phyloP scores from a whole-genome alignment of 306 rosid species.

The Dalbergia oliveri region DNA sequence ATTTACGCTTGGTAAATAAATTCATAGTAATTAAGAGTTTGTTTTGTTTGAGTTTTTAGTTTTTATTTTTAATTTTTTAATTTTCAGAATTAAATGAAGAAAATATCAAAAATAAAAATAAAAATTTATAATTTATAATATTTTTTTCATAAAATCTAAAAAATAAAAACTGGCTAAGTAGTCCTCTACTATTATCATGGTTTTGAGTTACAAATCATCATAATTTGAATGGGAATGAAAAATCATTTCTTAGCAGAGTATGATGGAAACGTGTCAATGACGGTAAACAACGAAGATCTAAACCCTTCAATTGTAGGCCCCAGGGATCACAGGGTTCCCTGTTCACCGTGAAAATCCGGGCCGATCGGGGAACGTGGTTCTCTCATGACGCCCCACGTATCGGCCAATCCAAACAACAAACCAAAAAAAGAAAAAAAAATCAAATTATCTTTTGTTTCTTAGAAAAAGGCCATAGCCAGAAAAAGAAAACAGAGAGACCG shows the following conservation, averaged over 20 bases:
- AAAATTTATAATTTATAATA: too few species aligned
- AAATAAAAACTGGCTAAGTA: too few species aligned
- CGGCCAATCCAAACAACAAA: not conserved
- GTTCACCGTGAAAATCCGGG: not conserved
- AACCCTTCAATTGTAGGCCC: slow-evolving; percentile 45
- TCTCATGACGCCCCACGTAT: slow-evolving; percentile 41
- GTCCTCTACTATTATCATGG: not conserved
- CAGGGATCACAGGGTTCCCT: slow-evolving; percentile 54
- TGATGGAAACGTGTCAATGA: too few species aligned
- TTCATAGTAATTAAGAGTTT: too few species aligned
- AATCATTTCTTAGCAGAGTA: not conserved
- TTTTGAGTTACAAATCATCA: not conserved
- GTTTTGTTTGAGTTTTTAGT: too few species aligned
- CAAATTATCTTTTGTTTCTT: too few species aligned
- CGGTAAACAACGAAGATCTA: slow-evolving; percentile 10
- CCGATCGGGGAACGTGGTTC: slow-evolving; percentile 43
- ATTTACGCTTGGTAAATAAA: too few species aligned
- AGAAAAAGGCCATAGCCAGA: too few species aligned
- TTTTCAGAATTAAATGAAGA: too few species aligned
- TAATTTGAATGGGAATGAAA: not conserved
- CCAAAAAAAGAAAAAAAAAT: not conserved
- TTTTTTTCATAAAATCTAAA: too few species aligned
- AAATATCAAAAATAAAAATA: too few species aligned
- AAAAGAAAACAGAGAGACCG: not conserved
- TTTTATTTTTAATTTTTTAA: too few species aligned